Evolutionary conservation across 2,329 filamentous ascomycete species (phyloP).

Genomic region (Chaetomiaceae sp.): DNA sequence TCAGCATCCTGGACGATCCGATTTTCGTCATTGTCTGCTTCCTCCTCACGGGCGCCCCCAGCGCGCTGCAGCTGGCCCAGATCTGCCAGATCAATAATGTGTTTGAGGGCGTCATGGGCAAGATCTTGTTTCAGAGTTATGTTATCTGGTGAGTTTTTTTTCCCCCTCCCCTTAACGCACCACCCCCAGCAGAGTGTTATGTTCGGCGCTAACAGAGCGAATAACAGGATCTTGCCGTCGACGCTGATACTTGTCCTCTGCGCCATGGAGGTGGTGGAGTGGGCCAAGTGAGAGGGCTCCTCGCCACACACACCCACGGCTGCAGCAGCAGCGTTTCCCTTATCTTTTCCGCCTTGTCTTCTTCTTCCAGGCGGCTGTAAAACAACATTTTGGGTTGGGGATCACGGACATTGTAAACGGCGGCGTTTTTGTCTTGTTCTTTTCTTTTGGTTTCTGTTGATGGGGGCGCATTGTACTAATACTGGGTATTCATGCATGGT

Average conservation of each 20-base stretch:
- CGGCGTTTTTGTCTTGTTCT: too few relatives aligned
- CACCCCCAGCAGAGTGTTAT: neutral
- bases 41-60: conserved; percentile 88
- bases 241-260: conserved; percentile 87
- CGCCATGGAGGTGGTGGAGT: conserved; percentile 87
- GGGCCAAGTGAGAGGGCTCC: conserved; percentile 48
- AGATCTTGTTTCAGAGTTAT: conserved; percentile 91
- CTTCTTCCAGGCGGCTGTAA: too few relatives aligned
- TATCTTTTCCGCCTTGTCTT: too few relatives aligned
- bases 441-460: too few relatives aligned
- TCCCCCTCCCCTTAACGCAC: neutral
- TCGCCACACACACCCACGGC: too few relatives aligned
- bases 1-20: conserved; percentile 93
- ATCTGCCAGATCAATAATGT: conserved; percentile 98
- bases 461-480: too few relatives aligned
- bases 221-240: conserved; percentile 82
- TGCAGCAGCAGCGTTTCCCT: neutral
- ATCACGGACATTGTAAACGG: too few relatives aligned
- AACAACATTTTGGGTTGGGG: too few relatives aligned
- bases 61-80: conserved; percentile 88
- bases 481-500: too few relatives aligned
- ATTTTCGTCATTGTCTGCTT: conserved; percentile 99
- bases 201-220: conserved; percentile 3
- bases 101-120: conserved; percentile 91
- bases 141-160: conserved; percentile 77